These are phyloP conservation scores for Royoungia palumana DNA, from an alignment of 768 basidiomycete genomes.

Conservation along the genomic window DNA sequence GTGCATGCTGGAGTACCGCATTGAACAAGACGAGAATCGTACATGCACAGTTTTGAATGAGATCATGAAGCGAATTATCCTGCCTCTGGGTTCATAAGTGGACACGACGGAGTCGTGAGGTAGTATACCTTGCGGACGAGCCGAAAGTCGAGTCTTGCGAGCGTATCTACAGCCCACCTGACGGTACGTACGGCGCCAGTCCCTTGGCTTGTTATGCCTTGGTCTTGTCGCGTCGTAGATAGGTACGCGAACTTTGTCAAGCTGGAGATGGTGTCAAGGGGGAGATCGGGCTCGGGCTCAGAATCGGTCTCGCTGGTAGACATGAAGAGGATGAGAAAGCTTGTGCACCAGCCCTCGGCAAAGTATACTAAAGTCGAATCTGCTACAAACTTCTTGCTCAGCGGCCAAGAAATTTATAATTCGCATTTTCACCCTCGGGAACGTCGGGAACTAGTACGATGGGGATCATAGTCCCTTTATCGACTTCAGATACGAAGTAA, in stretches of 20 bases:
- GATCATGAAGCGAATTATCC: constrained; percentile 33
- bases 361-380: background rate
- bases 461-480: constrained; percentile 49
- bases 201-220: background rate
- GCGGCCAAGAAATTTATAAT: background rate
- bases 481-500: constrained; percentile 54
- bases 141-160: constrained; percentile 28
- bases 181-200: constrained; percentile 19
- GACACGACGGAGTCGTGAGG: background rate
- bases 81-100: constrained; percentile 11
- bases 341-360: background rate
- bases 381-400: background rate
- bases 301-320: constrained; percentile 56
- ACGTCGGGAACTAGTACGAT: background rate
- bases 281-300: constrained; percentile 41
- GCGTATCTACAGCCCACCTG: constrained; percentile 21
- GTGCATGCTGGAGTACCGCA: constrained; percentile 14
- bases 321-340: constrained; percentile 19
- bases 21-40: constrained; percentile 33
- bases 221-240: constrained; percentile 10
- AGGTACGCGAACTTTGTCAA: constrained; percentile 18
- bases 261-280: constrained; percentile 12
- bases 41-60: constrained; percentile 34
- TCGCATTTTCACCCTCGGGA: background rate
- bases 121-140: constrained; percentile 27